A percentile compares a stretch with the other conserved stretches of the same genome.
Conservation (phyloP, 805 yeast species). For the Ogataea methylovora region DNA sequence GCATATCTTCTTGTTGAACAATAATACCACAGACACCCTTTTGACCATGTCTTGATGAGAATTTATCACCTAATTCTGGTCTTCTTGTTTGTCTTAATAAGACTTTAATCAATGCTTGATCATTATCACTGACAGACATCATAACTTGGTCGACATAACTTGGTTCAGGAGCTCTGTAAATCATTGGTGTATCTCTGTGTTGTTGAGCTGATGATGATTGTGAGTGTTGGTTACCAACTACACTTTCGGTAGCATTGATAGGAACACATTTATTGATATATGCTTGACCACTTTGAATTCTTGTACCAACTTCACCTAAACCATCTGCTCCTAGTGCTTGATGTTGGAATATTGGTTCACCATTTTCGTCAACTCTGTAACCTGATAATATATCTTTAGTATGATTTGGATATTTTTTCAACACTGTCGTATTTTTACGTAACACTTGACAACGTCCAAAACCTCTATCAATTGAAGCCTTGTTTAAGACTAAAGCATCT, state of each 20-base stretch:
- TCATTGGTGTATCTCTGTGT: constrained; percentile 86
- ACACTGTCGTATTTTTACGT: constrained; percentile 80
- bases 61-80: constrained; percentile 96
- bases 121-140: constrained; percentile 94
- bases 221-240: constrained; percentile 33
- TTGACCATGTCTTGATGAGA: constrained; percentile 96
- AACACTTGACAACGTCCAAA: constrained; percentile 97
- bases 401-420: constrained; percentile 90
- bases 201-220: constrained; percentile 28
- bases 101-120: constrained; percentile 90
- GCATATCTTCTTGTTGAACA: constrained; percentile 94
- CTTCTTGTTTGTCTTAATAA: constrained; percentile 90
- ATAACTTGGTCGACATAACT: constrained; percentile 94
- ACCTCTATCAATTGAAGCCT: constrained; percentile 90
- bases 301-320: constrained; percentile 90
- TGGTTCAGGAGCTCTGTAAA: constrained; percentile 92
- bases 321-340: constrained; percentile 89
- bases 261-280: constrained; percentile 93
- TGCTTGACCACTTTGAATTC: constrained; percentile 86
- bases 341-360: constrained; percentile 81
- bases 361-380: constrained; percentile 78
- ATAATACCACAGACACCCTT: constrained; percentile 99
- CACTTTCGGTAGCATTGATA: constrained; percentile 66
- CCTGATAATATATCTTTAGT: constrained; percentile 89
- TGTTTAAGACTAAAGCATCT: constrained; percentile 93